Conservation (phyloP, 176 grass and related monocot species). For the Miscanthus lutarioriparius region DNA sequence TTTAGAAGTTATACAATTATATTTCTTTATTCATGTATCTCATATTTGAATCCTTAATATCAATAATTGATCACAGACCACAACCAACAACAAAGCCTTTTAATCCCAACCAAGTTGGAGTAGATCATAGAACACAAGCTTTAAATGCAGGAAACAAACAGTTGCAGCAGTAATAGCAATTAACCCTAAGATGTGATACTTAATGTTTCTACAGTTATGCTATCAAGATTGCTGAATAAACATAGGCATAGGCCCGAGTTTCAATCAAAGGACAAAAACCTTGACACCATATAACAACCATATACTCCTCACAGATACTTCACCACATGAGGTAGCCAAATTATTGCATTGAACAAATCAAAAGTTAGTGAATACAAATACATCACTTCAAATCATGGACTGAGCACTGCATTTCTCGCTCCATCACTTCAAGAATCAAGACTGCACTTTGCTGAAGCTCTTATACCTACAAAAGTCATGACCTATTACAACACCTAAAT, state of each 20-base stretch:
- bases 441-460: not conserved
- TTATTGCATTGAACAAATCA: not conserved
- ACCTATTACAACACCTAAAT: not conserved
- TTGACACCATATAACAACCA: not conserved
- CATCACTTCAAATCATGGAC: not conserved
- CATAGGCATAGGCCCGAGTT: not conserved
- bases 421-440: not conserved
- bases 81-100: not conserved
- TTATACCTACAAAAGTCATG: not conserved
- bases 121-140: not conserved
- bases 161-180: slow-evolving; percentile 20
- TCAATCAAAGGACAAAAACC: not conserved
- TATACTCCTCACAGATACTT: not conserved
- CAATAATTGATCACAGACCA: not conserved
- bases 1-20: not conserved
- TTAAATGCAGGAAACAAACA: not conserved
- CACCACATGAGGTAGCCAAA: not conserved
- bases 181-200: not conserved
- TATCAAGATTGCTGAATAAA: not conserved
- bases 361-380: not conserved
- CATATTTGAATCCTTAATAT: not conserved
- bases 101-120: not conserved
- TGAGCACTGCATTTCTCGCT: not conserved
- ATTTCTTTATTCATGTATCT: not conserved
- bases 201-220: slow-evolving; percentile 15